Conservation (phyloP, 164 flowering plant genomes). For the Piper betle region DNA sequence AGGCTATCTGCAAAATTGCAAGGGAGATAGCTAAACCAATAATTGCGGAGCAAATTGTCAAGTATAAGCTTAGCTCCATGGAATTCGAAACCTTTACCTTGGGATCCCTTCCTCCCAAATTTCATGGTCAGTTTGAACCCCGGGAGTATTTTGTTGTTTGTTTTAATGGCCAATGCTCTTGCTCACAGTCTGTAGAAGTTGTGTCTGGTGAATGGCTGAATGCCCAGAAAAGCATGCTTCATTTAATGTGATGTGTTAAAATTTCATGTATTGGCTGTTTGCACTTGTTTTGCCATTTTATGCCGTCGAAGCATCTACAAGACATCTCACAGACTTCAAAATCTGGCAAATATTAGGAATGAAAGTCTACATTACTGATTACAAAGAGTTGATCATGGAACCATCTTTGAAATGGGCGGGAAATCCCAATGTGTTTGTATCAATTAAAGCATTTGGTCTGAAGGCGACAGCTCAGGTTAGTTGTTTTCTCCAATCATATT, state of each 20-base stretch:
- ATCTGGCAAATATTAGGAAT: conserved; percentile 43
- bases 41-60: conserved; percentile 88
- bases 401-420: conserved; percentile 89
- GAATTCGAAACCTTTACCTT: conserved; percentile 77
- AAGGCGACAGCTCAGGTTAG: conserved; percentile 41
- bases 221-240: too few relatives aligned
- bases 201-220: too few relatives aligned
- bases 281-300: background rate
- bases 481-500: background rate
- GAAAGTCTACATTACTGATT: conserved; percentile 84
- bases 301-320: too few relatives aligned
- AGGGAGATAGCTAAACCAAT: conserved; percentile 77
- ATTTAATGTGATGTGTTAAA: too few relatives aligned
- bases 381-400: conserved; percentile 96
- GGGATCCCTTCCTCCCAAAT: conserved; percentile 86
- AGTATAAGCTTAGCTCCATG: conserved; percentile 83
- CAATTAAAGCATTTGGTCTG: conserved; percentile 80
- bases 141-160: background rate
- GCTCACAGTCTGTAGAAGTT: too few relatives aligned
- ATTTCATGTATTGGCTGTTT: too few relatives aligned
- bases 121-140: conserved; percentile 51
- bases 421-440: conserved; percentile 74
- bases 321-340: background rate
- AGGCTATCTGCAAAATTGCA: conserved; percentile 92
- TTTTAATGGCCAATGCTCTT: too few relatives aligned